A percentile compares a stretch with the other conserved stretches of the same genome.
Conservation (phyloP, 2,329 filamentous ascomycete species). For the Trichoderma koningii region DNA sequence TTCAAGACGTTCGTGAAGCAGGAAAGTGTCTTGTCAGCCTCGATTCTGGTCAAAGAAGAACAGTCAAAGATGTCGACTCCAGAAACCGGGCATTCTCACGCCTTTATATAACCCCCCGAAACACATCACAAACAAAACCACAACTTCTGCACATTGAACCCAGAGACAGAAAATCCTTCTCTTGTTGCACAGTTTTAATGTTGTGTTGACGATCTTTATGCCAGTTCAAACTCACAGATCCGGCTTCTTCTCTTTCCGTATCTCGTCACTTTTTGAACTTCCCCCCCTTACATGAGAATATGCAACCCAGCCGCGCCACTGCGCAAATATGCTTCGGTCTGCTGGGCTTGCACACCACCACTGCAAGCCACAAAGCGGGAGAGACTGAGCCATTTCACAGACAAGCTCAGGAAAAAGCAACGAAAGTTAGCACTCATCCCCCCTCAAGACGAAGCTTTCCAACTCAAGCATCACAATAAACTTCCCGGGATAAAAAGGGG, state of each 20-base stretch:
- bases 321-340: background rate
- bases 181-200: background rate
- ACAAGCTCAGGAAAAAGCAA: too few species aligned
- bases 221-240: background rate
- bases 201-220: background rate
- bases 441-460: too few species aligned
- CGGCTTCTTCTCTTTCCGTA: background rate
- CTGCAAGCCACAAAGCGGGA: constrained; percentile 3
- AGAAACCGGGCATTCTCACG: background rate
- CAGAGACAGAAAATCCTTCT: too few species aligned
- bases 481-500: too few species aligned
- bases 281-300: constrained; percentile 14
- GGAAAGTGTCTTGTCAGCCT: background rate
- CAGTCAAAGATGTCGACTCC: background rate
- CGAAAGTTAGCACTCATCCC: too few species aligned
- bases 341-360: background rate
- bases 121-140: too few species aligned
- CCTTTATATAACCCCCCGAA: constrained; percentile 1
- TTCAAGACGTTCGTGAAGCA: too few species aligned
- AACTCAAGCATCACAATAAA: too few species aligned
- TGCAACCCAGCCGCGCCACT: constrained; percentile 2
- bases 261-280: background rate
- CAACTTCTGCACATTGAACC: too few species aligned
- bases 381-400: background rate
- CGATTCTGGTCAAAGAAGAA: background rate